Base-by-base conservation (phyloP, 176 grass and related monocot species). In the Paspalum vaginatum region DNA sequence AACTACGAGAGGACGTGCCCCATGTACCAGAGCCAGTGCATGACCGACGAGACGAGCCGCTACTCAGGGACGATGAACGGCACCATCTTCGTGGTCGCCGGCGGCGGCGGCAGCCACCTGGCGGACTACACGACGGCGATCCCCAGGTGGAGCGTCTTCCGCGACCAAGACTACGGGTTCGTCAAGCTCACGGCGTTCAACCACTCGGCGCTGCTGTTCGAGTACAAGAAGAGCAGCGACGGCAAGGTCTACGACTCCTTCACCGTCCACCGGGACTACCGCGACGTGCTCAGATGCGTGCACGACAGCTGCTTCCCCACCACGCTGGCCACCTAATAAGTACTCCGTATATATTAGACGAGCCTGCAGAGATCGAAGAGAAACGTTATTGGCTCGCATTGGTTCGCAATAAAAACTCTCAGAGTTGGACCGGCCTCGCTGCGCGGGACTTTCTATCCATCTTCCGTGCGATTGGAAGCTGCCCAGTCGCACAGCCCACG, bases 1-100 rank as follows among this genome's bases (percentile, higher is more conserved):
- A 98, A 91, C 87, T 94, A 98, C 59, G 92, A 94, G 88, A 60
- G 90, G 25, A 94, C 95, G 0, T 94, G 95, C 65, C 95, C 95
- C 0, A 26, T 98, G 12, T 98, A 98, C 80, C 88, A 98, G 88
- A 83, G 83, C 83, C 85, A 92, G 65, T 97, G 95, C 39, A 54
- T 92, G 61, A 88, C 57, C 64, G 7, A 1, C 18, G 89, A 89
- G 84, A 63, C 7, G 37, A 87, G 65, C 14, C 86, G 32, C n/a
- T 98, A 91, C 77, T 80, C 95, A 0, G 85, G 92, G 32, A 91
- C 85, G 2, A 77, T 90, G 89, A 97, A 97, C 62, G 94, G 91
- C 6, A 97, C 92, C 20, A 91, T 98, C 83, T 91, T 92, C 18
- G 88, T 94, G 1, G 92, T 98, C 6, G 86, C 61, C 8, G 92